Base-by-base conservation (phyloP, 2,329 filamentous ascomycete genomes). In the Aspergillus phoenicis region DNA sequence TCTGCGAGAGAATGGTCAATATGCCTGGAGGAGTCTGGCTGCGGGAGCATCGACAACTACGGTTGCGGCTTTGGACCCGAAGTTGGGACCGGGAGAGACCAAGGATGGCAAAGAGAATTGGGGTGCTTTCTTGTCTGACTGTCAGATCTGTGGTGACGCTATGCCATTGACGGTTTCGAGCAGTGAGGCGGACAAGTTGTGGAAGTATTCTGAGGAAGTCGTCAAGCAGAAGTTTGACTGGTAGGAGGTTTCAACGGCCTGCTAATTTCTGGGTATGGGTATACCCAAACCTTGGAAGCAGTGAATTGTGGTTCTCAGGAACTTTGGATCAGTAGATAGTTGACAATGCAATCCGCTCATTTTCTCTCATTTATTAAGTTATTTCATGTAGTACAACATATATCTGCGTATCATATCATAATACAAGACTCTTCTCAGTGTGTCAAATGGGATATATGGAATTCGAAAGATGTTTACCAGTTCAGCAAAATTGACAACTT, bases 161-260 rank as follows among this genome's bases (percentile, higher is more conserved):
- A 17, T 45, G 7, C 67, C 71, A 0, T 43, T 57, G 38, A 60
- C 68, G 3, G 63, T 70, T 8, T 73, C 73, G 20, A 72, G 66
- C 38, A 57, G 64, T 5, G 70, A 70, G 41, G 81, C 82, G 0
- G 77, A 80, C 60, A 80, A 68, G 69, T 68, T 83, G 38, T 83
- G 81, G 81, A 71, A 72, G 49, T 49, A 82, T 47, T 82, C 77
- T 22, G 80, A 82, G 71, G 68, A 78, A 63, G 65, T 83, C 48
- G 79, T 82, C 15, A 74, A 61, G 10, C 48, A 62, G 30, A 20
- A 5, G 17, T 62, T 62, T 38, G 10, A 43, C 1, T 62, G 60
- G 60, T 60, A 39, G 17, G 17, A 17, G 17, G 17, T 17, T 17
- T 17, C 17, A 17, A 17, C 17, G 17, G 17, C 17, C 17, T 17